These are phyloP conservation scores for Ophiobolus disseminans DNA, from an alignment of 2,329 filamentous ascomycete genomes.

Conservation along the genomic window DNA sequence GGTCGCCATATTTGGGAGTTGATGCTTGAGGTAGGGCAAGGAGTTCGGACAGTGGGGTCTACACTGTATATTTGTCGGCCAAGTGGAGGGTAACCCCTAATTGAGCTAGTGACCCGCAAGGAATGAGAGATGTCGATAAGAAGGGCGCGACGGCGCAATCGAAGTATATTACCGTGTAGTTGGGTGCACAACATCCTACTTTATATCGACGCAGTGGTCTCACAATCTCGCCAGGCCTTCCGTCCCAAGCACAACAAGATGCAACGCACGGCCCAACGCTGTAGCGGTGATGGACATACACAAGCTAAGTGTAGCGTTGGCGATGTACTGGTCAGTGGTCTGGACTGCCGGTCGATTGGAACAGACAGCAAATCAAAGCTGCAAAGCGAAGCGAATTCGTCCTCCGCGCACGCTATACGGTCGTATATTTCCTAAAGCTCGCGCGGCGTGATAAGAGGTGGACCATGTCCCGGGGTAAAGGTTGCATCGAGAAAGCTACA, in stretches of 20 bases:
- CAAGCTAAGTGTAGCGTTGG: slow-evolving; percentile 25
- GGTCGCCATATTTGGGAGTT: slow-evolving; percentile 29
- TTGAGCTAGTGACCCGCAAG: slow-evolving; percentile 7
- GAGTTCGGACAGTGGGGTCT: too few species aligned
- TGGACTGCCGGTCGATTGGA: slow-evolving; percentile 27
- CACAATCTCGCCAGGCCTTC: slow-evolving; percentile 21
- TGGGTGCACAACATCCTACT: slow-evolving; percentile 29
- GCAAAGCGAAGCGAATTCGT: slow-evolving; percentile 18
- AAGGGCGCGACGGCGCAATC: slow-evolving; percentile 23
- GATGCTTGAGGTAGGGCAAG: not conserved
- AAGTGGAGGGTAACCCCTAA: slow-evolving; percentile 2
- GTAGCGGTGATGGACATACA: slow-evolving; percentile 14
- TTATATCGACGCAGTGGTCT: slow-evolving; percentile 32
- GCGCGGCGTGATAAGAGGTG: slow-evolving; percentile 30
- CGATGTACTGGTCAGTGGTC: slow-evolving; percentile 17
- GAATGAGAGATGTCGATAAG: slow-evolving; percentile 9
- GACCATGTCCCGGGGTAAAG: slow-evolving; percentile 16
- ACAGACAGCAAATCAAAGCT: slow-evolving; percentile 20
- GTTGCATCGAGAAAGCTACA: slow-evolving; percentile 13
- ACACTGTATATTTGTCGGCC: too few species aligned
- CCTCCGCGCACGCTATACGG: slow-evolving; percentile 20
- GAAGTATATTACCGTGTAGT: slow-evolving; percentile 14
- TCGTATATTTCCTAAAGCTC: slow-evolving; percentile 24
- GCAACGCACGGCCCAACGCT: slow-evolving; percentile 21
- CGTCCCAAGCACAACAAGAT: slow-evolving; percentile 21